phyloP scores from a whole-genome alignment of 176 grass and related monocot species.

The Metroxylon sagu region DNA sequence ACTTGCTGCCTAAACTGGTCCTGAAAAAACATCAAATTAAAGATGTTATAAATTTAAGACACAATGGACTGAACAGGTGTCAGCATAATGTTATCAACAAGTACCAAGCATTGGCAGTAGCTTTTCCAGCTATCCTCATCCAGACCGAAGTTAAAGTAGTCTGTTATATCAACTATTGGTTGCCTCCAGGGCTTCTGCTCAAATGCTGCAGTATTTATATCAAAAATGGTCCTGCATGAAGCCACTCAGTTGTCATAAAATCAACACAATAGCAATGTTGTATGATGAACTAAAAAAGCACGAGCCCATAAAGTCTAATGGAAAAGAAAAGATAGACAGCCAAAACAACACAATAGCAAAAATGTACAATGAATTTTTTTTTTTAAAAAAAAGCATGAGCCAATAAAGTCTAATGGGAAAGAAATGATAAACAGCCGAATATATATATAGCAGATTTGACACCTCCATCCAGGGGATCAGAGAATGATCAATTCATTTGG shows the following conservation, averaged over 20 bases:
- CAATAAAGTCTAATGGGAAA: no score
- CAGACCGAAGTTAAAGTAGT: constrained; percentile 73
- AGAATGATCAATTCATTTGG: no score
- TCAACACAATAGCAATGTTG: not conserved
- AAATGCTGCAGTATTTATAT: constrained; percentile 57
- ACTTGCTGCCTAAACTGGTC: constrained; percentile 27
- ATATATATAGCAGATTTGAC: no score
- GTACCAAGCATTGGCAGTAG: constrained; percentile 58
- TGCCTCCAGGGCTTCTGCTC: constrained; percentile 74
- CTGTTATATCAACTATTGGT: constrained; percentile 35
- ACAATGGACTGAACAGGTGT: constrained; percentile 1
- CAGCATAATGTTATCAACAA: constrained; percentile 6
- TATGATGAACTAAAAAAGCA: constrained; percentile 5
- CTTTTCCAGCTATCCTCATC: constrained; percentile 83
- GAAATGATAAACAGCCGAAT: no score
- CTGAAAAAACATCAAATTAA: constrained; percentile 20
- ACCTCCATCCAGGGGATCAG: no score
- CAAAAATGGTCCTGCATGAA: constrained; percentile 31
- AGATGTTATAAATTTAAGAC: constrained; percentile 1
- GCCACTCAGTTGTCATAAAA: not conserved
- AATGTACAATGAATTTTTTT: no score
- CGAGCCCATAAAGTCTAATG: no score
- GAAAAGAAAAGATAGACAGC: no score
- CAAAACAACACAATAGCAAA: no score
- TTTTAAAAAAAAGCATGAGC: not conserved